Evolutionary conservation across 306 rosid genomes (phyloP).

Genomic region (Acacia acuminata): DNA sequence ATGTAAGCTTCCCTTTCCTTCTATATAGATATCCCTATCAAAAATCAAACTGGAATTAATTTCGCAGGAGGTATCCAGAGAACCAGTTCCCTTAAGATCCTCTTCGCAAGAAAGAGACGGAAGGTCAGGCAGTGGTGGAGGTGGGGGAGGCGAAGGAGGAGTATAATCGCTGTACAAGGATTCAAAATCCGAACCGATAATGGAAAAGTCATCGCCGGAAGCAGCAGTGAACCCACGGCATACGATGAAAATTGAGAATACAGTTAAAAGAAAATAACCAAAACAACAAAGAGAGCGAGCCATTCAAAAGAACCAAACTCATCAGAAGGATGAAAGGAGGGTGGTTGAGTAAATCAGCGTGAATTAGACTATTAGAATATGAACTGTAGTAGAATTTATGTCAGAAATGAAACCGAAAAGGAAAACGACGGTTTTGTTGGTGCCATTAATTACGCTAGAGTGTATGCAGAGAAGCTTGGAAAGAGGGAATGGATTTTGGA

Average conservation of each 20-base stretch:
- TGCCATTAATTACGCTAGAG: neutral
- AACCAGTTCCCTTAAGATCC: conserved; percentile 71
- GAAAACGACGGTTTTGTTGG: conserved; percentile 2
- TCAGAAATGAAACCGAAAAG: neutral
- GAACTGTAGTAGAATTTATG: conserved; percentile 18
- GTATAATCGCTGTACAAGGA: conserved; percentile 64
- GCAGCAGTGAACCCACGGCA: conserved; percentile 22
- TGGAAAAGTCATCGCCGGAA: conserved; percentile 54
- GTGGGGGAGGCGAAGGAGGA: conserved; percentile 91
- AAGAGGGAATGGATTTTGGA: neutral
- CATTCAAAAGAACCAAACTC: conserved; percentile 60
- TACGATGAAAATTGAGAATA: conserved; percentile 29
- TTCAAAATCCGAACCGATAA: conserved; percentile 47
- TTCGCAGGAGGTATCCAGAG: conserved; percentile 58
- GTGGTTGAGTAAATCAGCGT: neutral
- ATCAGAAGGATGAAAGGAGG: conserved; percentile 18
- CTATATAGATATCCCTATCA: conserved; percentile 62
- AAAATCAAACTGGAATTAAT: conserved; percentile 66
- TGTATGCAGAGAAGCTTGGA: neutral
- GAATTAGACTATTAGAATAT: neutral
- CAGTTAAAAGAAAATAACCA: conserved; percentile 16
- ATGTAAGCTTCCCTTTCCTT: conserved; percentile 77
- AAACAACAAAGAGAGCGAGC: conserved; percentile 42
- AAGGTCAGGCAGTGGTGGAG: conserved; percentile 76
- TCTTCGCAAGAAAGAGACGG: conserved; percentile 72